phyloP scores from a whole-genome alignment of 331 rosid species.

The Dryas integrifolia region DNA sequence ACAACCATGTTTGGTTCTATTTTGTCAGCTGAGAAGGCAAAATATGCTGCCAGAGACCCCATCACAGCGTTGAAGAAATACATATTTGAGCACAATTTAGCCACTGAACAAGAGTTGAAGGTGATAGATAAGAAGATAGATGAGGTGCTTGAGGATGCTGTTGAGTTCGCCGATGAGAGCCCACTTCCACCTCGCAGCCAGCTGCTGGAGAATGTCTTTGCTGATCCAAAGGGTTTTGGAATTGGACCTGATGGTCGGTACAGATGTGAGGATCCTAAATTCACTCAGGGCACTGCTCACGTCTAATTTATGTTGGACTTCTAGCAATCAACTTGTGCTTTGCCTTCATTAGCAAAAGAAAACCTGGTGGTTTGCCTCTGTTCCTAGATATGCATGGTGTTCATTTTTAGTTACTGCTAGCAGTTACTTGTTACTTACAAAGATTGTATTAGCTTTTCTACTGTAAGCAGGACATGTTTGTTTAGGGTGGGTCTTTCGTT shows the following conservation, averaged over 20 bases:
- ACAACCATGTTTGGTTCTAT: slow-evolving; percentile 18
- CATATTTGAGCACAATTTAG: slow-evolving; percentile 65
- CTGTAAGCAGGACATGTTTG: slow-evolving; percentile 40
- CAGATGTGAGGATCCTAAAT: slow-evolving; percentile 98
- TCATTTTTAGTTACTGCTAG: slow-evolving; percentile 32
- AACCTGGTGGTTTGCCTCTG: slow-evolving; percentile 1
- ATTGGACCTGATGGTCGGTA: slow-evolving; percentile 91
- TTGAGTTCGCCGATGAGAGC: slow-evolving; percentile 84
- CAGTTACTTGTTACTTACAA: slow-evolving; percentile 26
- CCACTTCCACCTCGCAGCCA: slow-evolving; percentile 82
- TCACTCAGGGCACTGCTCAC: slow-evolving; percentile 94
- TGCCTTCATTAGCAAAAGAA: too few relatives aligned
- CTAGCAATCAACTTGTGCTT: slow-evolving; percentile 4
- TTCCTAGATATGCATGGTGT: slow-evolving; percentile 35
- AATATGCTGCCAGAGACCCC: slow-evolving; percentile 88
- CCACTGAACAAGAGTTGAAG: slow-evolving; percentile 73
- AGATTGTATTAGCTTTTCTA: slow-evolving; percentile 28
- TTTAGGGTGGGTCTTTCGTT: slow-evolving; percentile 38
- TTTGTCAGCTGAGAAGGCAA: slow-evolving; percentile 89
- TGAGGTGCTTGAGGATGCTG: slow-evolving; percentile 73
- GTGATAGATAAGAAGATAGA: slow-evolving; percentile 75
- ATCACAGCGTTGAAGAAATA: slow-evolving; percentile 74
- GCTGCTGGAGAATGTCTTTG: slow-evolving; percentile 93
- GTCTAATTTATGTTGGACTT: slow-evolving; percentile 45
- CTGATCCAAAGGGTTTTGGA: slow-evolving; percentile 98